phyloP scores from a whole-genome alignment of 176 grass and related monocot genomes.

The Phoenix dactylifera region DNA sequence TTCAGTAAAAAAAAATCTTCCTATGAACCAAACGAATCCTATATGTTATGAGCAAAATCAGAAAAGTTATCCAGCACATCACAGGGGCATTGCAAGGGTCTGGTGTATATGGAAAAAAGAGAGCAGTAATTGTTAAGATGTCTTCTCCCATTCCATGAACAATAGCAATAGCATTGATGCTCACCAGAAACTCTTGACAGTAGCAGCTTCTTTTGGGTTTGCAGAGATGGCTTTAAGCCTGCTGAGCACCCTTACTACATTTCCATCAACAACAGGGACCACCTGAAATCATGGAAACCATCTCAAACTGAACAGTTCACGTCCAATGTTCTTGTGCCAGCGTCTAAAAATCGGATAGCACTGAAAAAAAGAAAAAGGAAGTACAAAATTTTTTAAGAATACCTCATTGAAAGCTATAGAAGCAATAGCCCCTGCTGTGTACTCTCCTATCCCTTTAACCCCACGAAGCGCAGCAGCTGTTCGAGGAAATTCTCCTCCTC shows the following conservation, averaged over 20 bases:
- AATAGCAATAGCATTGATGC: not conserved
- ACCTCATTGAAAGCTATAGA: constrained; percentile 95
- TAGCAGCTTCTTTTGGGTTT: constrained; percentile 74
- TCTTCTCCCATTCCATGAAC: too few species aligned
- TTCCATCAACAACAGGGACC: constrained; percentile 83
- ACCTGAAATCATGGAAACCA: constrained; percentile 26
- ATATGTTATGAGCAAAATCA: too few species aligned
- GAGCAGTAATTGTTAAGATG: too few species aligned
- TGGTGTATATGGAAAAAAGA: too few species aligned
- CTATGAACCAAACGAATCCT: too few species aligned
- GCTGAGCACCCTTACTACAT: constrained; percentile 77
- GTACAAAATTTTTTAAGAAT: not conserved
- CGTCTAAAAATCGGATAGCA: not conserved
- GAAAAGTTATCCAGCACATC: too few species aligned
- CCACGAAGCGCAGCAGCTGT: constrained; percentile 50
- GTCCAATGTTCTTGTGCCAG: too few species aligned
- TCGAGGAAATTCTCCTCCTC: constrained; percentile 48
- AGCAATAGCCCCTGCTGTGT: constrained; percentile 87
- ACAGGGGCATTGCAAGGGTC: too few species aligned
- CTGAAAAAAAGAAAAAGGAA: not conserved
- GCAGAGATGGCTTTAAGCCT: constrained; percentile 73
- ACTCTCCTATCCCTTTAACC: constrained; percentile 78
- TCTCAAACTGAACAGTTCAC: not conserved
- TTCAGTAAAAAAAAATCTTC: too few species aligned
- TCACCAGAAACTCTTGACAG: constrained; percentile 75